These are phyloP conservation scores for Exophiala mesophila DNA, from an alignment of 2,329 filamentous ascomycete genomes.

Conservation along the genomic window DNA sequence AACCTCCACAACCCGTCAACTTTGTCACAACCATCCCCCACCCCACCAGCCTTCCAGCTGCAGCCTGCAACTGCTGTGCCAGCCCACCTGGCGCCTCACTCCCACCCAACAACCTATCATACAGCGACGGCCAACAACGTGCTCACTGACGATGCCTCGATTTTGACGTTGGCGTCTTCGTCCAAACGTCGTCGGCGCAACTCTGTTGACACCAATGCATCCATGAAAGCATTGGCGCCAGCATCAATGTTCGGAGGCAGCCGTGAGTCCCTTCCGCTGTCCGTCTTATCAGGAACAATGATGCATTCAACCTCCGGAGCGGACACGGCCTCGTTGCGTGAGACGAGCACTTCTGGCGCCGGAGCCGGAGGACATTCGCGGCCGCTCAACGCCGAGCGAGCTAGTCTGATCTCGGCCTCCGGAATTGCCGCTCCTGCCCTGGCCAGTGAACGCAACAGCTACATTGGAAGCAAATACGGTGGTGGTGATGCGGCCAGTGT, in stretches of 20 bases:
- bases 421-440: slow-evolving; percentile 59
- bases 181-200: slow-evolving; percentile 60
- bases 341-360: slow-evolving; percentile 34
- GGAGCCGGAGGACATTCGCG: slow-evolving; percentile 37
- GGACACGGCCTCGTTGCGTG: slow-evolving; percentile 33
- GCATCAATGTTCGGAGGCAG: slow-evolving; percentile 61
- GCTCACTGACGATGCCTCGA: slow-evolving; percentile 62
- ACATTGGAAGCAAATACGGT: slow-evolving; percentile 60
- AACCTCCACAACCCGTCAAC: slow-evolving; percentile 36
- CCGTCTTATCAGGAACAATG: slow-evolving; percentile 54
- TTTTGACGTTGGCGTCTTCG: slow-evolving; percentile 60
- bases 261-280: slow-evolving; percentile 59
- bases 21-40: slow-evolving; percentile 19
- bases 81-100: slow-evolving; percentile 50
- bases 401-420: slow-evolving; percentile 70
- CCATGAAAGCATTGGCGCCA: slow-evolving; percentile 58
- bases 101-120: slow-evolving; percentile 53
- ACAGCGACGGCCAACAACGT: slow-evolving; percentile 59
- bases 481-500: slow-evolving; percentile 75
- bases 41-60: slow-evolving; percentile 49
- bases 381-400: slow-evolving; percentile 54
- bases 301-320: slow-evolving; percentile 38
- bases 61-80: slow-evolving; percentile 59
- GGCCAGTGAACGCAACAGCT: slow-evolving; percentile 72
- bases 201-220: slow-evolving; percentile 62